A percentile compares a stretch with the other conserved stretches of the same genome.
Conservation (phyloP, 495 filamentous ascomycete genomes). For the Xylaria grammica region DNA sequence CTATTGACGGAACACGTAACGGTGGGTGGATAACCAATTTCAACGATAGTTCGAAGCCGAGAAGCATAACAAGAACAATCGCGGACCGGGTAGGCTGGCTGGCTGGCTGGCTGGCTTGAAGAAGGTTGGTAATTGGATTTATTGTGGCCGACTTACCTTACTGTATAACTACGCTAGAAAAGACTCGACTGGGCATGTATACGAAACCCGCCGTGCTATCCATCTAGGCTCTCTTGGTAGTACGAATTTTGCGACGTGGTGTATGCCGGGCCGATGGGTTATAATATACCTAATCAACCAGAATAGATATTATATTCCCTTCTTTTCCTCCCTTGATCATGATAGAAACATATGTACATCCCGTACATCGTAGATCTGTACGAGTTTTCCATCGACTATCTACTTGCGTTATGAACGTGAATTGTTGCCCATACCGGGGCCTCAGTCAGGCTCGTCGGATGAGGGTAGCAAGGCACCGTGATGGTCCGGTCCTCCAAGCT, state of each 20-base stretch:
- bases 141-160: not conserved
- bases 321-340: no score
- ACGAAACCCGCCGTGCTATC: not conserved
- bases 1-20: constrained; percentile 18
- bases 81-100: not conserved
- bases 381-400: not conserved
- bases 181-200: not conserved
- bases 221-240: not conserved
- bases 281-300: no score
- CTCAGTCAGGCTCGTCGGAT: not conserved
- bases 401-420: not conserved
- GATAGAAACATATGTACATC: no score
- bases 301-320: no score
- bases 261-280: no score
- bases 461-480: not conserved
- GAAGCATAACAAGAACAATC: not conserved
- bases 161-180: not conserved
- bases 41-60: constrained; percentile 5
- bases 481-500: not conserved
- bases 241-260: no score
- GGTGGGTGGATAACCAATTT: constrained; percentile 18
- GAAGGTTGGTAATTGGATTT: not conserved
- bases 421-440: not conserved
- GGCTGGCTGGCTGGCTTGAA: not conserved
- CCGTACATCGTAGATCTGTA: not conserved